A percentile compares a stretch with the other conserved stretches of the same genome.
phyloP scores from a whole-genome alignment of 345 rosid species.

The Firmiana major region DNA sequence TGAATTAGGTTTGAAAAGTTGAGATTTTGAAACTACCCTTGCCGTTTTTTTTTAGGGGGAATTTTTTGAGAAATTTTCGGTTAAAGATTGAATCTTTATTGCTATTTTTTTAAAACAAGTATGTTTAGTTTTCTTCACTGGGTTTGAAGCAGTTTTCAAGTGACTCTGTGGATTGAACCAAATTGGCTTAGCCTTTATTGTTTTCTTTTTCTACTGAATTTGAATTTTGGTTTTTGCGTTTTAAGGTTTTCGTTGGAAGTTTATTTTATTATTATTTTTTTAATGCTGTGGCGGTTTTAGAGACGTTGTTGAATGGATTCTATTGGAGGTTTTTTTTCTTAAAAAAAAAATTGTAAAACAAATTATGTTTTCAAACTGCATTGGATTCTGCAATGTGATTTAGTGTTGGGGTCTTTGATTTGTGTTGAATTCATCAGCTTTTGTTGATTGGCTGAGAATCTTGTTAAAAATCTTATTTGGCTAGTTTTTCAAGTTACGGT shows the following conservation, averaged over 20 bases:
- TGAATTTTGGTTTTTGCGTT: neutral
- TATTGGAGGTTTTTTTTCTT: neutral
- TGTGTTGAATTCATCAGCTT: neutral
- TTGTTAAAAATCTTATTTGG: neutral
- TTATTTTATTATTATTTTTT: too few species aligned
- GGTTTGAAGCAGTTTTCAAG: neutral
- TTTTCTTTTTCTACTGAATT: neutral
- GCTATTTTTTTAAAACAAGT: neutral
- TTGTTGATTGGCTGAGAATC: neutral
- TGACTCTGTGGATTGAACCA: neutral
- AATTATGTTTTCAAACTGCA: neutral
- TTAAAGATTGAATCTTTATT: neutral
- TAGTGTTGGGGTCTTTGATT: neutral
- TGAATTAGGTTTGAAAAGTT: constrained; percentile 14
- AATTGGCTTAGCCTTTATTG: neutral
- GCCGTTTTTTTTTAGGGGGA: neutral
- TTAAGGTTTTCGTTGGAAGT: neutral
- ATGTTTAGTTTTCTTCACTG: neutral
- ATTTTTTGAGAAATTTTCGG: neutral
- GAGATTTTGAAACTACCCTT: neutral
- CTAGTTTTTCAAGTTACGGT: neutral
- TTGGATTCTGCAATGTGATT: neutral
- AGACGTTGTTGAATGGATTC: neutral
- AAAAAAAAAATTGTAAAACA: neutral
- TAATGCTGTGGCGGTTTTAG: neutral